phyloP scores from a whole-genome alignment of 2,329 filamentous ascomycete species.

The Neocucurbitaria cava region DNA sequence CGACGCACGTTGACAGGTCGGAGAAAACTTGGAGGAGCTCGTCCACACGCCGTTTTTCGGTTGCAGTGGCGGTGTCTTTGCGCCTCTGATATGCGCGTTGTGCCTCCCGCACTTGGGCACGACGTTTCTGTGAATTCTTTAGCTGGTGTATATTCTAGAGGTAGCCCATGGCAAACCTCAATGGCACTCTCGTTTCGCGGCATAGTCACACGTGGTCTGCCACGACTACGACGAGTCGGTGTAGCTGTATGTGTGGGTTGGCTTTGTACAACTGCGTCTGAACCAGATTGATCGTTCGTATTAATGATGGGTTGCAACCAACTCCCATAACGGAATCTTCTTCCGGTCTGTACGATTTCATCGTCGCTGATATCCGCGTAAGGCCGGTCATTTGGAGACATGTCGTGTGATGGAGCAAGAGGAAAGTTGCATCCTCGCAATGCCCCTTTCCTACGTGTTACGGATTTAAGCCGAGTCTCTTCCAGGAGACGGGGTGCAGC shows the following conservation, averaged over 20 bases:
- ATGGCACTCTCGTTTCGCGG: slow-evolving; percentile 24
- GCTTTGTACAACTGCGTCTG: neutral
- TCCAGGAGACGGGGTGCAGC: no score
- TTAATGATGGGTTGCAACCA: slow-evolving; percentile 18
- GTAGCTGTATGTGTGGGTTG: neutral
- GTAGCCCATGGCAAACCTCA: slow-evolving; percentile 18
- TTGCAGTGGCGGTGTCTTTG: slow-evolving; percentile 29
- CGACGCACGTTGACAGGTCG: slow-evolving; percentile 27
- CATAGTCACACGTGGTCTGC: slow-evolving; percentile 25
- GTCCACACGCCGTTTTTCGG: slow-evolving; percentile 22
- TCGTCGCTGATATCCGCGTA: neutral
- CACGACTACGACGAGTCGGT: slow-evolving; percentile 20
- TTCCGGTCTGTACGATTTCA: slow-evolving; percentile 4
- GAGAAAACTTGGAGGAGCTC: slow-evolving; percentile 30
- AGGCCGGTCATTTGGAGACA: neutral
- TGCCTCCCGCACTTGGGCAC: slow-evolving; percentile 33
- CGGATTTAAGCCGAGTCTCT: neutral
- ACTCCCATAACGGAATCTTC: slow-evolving; percentile 13
- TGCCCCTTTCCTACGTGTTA: neutral
- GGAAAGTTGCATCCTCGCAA: neutral
- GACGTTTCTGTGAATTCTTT: slow-evolving; percentile 28
- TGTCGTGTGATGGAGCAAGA: neutral
- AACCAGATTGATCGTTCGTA: slow-evolving; percentile 4
- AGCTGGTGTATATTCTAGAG: neutral
- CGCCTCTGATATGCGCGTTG: slow-evolving; percentile 32